Evolutionary conservation across 805 yeast species (phyloP).

Genomic region (Scheffersomyces ergatensis): DNA sequence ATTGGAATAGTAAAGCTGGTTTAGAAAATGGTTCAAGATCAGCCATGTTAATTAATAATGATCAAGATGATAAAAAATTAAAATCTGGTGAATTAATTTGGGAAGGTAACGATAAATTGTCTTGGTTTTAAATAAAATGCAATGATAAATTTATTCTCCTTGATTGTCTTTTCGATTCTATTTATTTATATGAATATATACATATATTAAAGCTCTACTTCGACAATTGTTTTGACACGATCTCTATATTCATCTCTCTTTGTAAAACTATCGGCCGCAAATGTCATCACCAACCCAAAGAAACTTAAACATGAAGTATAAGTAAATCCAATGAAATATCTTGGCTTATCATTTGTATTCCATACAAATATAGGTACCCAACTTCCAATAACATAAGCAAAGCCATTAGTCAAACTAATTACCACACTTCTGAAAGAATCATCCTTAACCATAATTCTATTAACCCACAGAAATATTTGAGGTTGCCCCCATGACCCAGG

Average conservation of each 20-base stretch:
- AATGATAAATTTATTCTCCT: too few species aligned
- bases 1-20: conserved; percentile 16
- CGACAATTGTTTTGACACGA: neutral
- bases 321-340: conserved; percentile 28
- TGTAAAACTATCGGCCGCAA: conserved; percentile 19
- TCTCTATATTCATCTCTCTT: conserved; percentile 15
- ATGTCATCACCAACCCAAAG: conserved; percentile 27
- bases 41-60: conserved; percentile 28
- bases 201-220: neutral
- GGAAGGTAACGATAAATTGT: conserved; percentile 41
- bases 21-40: conserved; percentile 33
- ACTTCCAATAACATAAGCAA: conserved; percentile 36
- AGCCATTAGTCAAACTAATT: conserved; percentile 33
- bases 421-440: conserved; percentile 39
- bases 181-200: neutral
- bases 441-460: conserved; percentile 40
- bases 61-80: conserved; percentile 22
- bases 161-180: too few species aligned
- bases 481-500: conserved; percentile 55
- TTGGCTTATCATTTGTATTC: conserved; percentile 32
- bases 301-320: conserved; percentile 29
- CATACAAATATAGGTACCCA: conserved; percentile 38
- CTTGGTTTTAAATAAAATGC: conserved; percentile 44
- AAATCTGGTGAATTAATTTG: conserved; percentile 27
- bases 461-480: conserved; percentile 55